Base-by-base conservation (phyloP, 176 grass and related monocot species). In the Pontederia crassipes region DNA sequence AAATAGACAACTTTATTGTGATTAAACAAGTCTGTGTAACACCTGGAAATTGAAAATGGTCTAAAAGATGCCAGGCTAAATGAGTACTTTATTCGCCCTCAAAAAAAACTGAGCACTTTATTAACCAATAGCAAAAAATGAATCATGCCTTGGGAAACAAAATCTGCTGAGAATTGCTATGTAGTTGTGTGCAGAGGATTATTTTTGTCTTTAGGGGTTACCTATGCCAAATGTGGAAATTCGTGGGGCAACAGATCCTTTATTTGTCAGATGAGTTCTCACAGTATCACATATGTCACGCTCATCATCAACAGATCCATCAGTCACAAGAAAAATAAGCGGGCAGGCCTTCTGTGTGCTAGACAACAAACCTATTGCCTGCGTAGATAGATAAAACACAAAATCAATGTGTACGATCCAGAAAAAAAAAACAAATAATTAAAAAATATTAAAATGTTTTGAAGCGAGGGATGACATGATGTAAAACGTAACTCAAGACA, bases 161-260 rank as follows among this genome's bases (percentile, higher is more conserved):
- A 40, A 40, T 40, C 32, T 40, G 32, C 32, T 40, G 32, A 4
- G 4, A 40, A 40, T 40, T 40, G 32, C 32, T 14, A 51, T 57
- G 9, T 5, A 57, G 53, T 11, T 27, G 12, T 26, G 32, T 40
- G 32, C 32, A 58, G 15, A 56, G 8, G 11, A 74, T 15, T 14
- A 13, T 62, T 64, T 2, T 64, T 2, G 47, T 51, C 6, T 27
- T 65, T 58, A 55, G 52, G 28, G 57, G 61, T 78, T 98, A 98
- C 93, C 93, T 86, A 98, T 65, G 58, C 88, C 93, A 26, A 92
- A 98, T 49, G 85, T 89, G 64, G 93, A 98, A 85, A 98, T 83
- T 49, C 93, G 77, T 17, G 93, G 87, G 75, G 79, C 81, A 54
- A 77, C 79, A 68, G 79, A 79, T 75, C 79, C 81, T 57, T 52